Percentiles rank a stretch among this genome's conserved stretches.
These are phyloP conservation scores for Metschnikowia gelsemii DNA, from an alignment of 805 yeast genomes.

Conservation along the genomic window DNA sequence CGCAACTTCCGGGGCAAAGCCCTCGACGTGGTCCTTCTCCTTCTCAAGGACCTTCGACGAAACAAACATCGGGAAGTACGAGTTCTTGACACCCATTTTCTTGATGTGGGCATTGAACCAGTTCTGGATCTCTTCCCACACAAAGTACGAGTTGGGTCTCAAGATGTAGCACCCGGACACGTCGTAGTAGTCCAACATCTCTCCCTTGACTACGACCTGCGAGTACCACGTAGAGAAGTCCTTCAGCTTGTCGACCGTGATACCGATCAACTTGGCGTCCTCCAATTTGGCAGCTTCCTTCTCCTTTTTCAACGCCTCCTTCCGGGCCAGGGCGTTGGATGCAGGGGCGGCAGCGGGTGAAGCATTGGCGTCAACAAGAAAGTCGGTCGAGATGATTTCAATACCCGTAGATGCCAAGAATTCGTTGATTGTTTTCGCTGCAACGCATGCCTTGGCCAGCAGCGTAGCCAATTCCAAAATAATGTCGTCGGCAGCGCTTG, in stretches of 20 bases:
- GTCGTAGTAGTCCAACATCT: conserved; percentile 97
- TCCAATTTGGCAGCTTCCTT: conserved; percentile 57
- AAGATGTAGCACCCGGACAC: conserved; percentile 98
- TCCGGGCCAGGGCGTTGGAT: conserved; percentile 22
- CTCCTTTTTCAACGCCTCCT: conserved; percentile 35
- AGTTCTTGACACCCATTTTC: conserved; percentile 85
- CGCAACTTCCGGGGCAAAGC: conserved; percentile 99
- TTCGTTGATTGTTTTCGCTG: conserved; percentile 46
- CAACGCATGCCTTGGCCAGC: conserved; percentile 49
- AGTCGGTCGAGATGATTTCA: conserved; percentile 55
- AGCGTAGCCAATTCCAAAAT: conserved; percentile 51
- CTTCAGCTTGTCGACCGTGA: conserved; percentile 86
- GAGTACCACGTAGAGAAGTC: conserved; percentile 98
- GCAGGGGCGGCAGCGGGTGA: conserved; percentile 27
- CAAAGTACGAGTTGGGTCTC: conserved; percentile 90
- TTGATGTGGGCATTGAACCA: conserved; percentile 84
- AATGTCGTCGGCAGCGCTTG: conserved; percentile 37
- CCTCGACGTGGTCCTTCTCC: conserved; percentile 98
- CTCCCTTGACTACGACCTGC: conserved; percentile 94
- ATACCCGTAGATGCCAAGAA: conserved; percentile 51
- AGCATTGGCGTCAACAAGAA: conserved; percentile 42
- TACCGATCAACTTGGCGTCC: conserved; percentile 91
- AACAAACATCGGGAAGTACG: conserved; percentile 98
- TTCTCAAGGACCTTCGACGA: conserved; percentile 88
- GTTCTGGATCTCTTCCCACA: conserved; percentile 92